These are phyloP conservation scores for Glycine latifolia DNA, from an alignment of 306 rosid genomes.

Conservation along the genomic window DNA sequence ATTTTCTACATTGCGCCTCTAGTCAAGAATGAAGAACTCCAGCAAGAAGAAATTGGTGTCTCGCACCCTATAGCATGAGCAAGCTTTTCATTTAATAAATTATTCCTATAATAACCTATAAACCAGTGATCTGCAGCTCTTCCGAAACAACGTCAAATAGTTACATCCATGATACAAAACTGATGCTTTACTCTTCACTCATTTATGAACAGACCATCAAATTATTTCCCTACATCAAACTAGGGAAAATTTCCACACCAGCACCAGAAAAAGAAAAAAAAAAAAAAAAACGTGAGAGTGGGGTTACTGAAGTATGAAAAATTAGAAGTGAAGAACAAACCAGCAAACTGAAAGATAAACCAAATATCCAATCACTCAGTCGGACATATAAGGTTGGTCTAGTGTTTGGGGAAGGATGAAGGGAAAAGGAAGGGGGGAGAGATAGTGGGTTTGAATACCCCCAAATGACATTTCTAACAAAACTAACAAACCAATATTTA, in stretches of 20 bases:
- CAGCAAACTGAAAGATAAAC: conserved; percentile 3
- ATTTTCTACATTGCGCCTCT: too few species aligned
- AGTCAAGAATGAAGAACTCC: too few species aligned
- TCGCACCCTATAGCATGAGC: too few species aligned
- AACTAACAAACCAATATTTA: too few species aligned
- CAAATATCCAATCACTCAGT: conserved; percentile 7
- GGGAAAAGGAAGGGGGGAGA: background rate
- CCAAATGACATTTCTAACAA: too few species aligned
- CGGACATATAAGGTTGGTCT: too few species aligned
- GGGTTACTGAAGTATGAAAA: conserved; percentile 19
- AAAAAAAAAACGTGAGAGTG: background rate
- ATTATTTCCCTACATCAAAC: conserved; percentile 37
- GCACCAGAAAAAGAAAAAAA: conserved; percentile 17
- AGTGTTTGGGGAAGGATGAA: background rate
- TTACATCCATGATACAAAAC: conserved; percentile 50
- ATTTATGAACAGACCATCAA: conserved; percentile 14
- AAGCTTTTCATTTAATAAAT: too few species aligned
- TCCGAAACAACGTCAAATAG: conserved; percentile 63
- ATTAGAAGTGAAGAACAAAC: conserved; percentile 1
- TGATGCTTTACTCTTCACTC: conserved; percentile 27
- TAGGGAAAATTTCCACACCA: conserved; percentile 34
- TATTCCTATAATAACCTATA: background rate
- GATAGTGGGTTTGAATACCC: background rate
- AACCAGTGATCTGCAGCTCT: conserved; percentile 99
- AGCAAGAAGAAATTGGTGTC: too few species aligned